A percentile compares a stretch with the other conserved stretches of the same genome.
Evolutionary conservation across 129 eudicot species (phyloP).

Genomic region (Ambrosia artemisiifolia): DNA sequence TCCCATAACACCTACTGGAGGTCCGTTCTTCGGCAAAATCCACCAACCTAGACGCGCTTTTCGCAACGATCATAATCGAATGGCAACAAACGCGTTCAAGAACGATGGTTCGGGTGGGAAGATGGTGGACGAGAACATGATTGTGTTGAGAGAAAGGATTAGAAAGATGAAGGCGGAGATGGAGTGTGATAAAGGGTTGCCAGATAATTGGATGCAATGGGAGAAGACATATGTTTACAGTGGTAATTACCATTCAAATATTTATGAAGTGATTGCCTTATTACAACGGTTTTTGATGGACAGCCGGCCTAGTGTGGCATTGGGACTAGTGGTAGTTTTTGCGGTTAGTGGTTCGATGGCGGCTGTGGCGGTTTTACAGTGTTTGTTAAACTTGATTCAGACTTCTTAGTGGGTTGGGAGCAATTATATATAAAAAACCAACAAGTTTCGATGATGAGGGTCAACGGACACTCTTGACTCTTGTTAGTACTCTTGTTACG

Average conservation of each 20-base stretch:
- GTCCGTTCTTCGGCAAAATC: conserved; percentile 13
- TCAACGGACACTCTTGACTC: too few relatives aligned
- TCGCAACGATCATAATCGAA: not conserved
- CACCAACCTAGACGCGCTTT: not conserved
- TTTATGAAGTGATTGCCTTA: conserved; percentile 42
- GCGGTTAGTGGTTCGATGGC: conserved; percentile 35
- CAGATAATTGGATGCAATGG: conserved; percentile 53
- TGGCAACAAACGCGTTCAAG: conserved; percentile 22
- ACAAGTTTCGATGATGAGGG: too few relatives aligned
- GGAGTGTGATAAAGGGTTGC: conserved; percentile 30
- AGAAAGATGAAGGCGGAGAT: conserved; percentile 20
- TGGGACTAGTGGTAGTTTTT: conserved; percentile 36
- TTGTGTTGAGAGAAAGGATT: conserved; percentile 54
- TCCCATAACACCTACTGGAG: conserved; percentile 6
- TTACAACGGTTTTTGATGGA: conserved; percentile 49
- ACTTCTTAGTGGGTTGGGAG: too few relatives aligned
- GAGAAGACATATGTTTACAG: conserved; percentile 38
- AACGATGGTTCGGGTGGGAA: conserved; percentile 17
- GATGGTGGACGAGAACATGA: conserved; percentile 40
- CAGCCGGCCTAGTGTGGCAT: conserved; percentile 47
- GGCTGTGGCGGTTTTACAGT: conserved; percentile 21
- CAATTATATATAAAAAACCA: too few relatives aligned
- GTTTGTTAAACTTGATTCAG: conserved; percentile 22
- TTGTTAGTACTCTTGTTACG: too few relatives aligned
- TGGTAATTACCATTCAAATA: conserved; percentile 33